Conservation (phyloP, 257 asterid species). For the Nicotiana paniculata region DNA sequence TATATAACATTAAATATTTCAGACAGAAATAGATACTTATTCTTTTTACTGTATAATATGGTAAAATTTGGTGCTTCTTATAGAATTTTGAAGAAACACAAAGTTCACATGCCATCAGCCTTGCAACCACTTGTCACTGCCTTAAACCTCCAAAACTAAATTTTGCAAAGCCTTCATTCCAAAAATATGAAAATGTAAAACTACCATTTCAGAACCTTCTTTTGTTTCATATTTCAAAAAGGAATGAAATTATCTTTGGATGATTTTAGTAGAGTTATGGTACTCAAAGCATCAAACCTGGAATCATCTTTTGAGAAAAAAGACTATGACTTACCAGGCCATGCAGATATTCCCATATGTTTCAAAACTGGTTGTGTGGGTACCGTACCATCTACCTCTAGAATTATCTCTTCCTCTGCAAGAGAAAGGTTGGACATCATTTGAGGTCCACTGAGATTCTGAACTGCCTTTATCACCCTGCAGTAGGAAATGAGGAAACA, state of each 20-base stretch:
- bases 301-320: neutral
- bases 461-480: conserved; percentile 73
- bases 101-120: neutral
- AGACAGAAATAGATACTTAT: neutral
- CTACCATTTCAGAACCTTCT: neutral
- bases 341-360: conserved; percentile 87
- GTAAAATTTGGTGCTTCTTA: neutral
- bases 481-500: conserved; percentile 17
- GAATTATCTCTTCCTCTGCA: conserved; percentile 67
- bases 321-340: conserved; percentile 67
- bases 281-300: neutral
- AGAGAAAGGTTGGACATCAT: conserved; percentile 60
- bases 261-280: neutral
- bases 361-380: conserved; percentile 87
- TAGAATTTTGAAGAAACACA: neutral
- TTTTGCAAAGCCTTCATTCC: neutral
- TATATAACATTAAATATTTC: neutral
- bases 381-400: conserved; percentile 72
- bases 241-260: neutral
- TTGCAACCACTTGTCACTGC: neutral
- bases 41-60: neutral
- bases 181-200: neutral
- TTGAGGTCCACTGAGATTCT: conserved; percentile 51
- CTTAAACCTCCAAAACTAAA: neutral
- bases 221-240: neutral